Base-by-base conservation (phyloP, 148 eudicot genomes). In the Persicaria tinctoria region DNA sequence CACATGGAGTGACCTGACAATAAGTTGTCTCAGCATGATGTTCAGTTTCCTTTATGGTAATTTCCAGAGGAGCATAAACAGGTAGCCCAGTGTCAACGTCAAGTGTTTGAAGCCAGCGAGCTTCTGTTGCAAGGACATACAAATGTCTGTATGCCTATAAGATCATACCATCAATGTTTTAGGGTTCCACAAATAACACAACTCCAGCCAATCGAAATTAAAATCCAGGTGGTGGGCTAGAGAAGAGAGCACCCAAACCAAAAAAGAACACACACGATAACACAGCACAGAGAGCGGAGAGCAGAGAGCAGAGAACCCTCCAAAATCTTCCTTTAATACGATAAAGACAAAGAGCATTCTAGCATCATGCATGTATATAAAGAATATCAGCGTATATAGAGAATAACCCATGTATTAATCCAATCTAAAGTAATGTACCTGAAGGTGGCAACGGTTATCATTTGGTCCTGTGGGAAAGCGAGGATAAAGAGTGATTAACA, bases 401-500 rank as follows among this genome's bases (percentile, higher is more conserved):
- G 23, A 62, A 4, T 66, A 18, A 12, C 47, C 48, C 12, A 6
- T 46, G 14, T 5, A 41, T 41, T 14, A 66, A 47, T 66, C 8
- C 17, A 66, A 2, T 13, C 46, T 14, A 66, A 16, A 14, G 13
- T 72, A 45, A 60, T 14, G 56, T 79, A 90, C 98, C 98, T 95
- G 98, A 73, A 95, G 92, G 83, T 90, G 97, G 84, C 98, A 95
- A 54, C 97, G 88, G 77, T 95, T 95, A 77, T 95, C 98, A 87
- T 92, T 90, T 69, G 97, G 96, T 74, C 97, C 97, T 16, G 87
- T 86, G 18, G 98, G 98, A 72, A 95, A 89, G 74, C 97, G 97
- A 14, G 98, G 98, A 90, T 95, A 95, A 59, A 95, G 80, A 62
- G 97, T 86, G 77, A 91, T 86, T 53, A 95, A 76, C 86, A 92